phyloP scores from a whole-genome alignment of 352 stramenopile species.

The Pythium phragmiticola region DNA sequence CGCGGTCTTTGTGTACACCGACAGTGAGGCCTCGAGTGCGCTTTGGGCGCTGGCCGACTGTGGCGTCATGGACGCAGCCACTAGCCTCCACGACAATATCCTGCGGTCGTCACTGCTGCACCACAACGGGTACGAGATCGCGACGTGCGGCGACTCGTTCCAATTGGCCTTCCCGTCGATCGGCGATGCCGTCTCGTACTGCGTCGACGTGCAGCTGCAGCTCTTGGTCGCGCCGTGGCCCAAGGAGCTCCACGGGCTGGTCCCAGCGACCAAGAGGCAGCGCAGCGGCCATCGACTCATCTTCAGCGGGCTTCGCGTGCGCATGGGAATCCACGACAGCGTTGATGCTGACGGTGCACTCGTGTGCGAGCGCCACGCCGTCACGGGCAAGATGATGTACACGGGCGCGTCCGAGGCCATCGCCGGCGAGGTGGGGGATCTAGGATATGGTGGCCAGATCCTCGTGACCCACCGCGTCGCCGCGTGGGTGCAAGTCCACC shows the following conservation, averaged over 20 bases:
- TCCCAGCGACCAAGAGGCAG: conserved; percentile 51
- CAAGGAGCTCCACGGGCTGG: conserved; percentile 41
- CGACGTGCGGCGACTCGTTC: no score
- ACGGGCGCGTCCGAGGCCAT: conserved; percentile 26
- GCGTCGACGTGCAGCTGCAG: no score
- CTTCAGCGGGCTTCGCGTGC: conserved; percentile 65
- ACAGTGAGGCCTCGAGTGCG: no score
- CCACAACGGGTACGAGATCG: no score
- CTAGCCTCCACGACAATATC: no score
- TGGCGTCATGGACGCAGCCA: no score
- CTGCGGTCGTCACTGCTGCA: no score
- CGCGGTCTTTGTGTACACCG: no score
- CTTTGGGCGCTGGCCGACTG: no score
- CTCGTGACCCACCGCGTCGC: conserved; percentile 29
- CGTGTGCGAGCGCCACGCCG: conserved; percentile 11
- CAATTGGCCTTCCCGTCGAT: no score
- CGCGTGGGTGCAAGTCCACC: conserved; percentile 25
- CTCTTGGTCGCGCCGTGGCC: conserved; percentile 51
- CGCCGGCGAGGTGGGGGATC: conserved; percentile 25
- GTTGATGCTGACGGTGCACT: conserved; percentile 7
- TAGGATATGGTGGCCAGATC: conserved; percentile 32
- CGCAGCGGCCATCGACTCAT: conserved; percentile 37
- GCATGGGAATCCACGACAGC: conserved; percentile 75
- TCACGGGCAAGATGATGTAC: conserved; percentile 32
- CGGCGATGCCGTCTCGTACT: no score